A percentile compares a stretch with the other conserved stretches of the same genome.
Evolutionary conservation across 768 basidiomycete species (phyloP).

Genomic region (Lactarius vividus): DNA sequence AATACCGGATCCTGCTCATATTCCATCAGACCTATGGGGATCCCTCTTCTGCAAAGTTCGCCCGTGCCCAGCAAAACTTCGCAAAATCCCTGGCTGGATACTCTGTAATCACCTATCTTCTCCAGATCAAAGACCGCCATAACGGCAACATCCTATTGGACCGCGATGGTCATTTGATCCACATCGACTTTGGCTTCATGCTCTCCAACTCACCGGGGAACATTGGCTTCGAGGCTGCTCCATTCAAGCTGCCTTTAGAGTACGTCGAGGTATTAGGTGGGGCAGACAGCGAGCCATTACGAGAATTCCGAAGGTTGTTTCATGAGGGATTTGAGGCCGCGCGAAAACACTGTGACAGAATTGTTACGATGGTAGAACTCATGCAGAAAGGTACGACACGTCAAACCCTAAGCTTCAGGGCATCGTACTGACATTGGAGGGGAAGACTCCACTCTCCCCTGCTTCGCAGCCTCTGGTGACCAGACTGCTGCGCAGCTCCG

Average conservation of each 20-base stretch:
- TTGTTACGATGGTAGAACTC: conserved; percentile 91
- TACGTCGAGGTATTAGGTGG: conserved; percentile 97
- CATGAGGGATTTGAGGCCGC: conserved; percentile 92
- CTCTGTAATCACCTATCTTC: conserved; percentile 91
- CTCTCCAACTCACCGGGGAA: conserved; percentile 95
- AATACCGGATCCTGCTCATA: background rate
- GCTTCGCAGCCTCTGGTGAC: conserved; percentile 87
- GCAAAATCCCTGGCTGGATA: conserved; percentile 96
- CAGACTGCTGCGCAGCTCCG: conserved; percentile 85
- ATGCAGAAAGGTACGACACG: conserved; percentile 92
- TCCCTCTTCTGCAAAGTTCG: conserved; percentile 81
- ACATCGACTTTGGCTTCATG: conserved; percentile 99
- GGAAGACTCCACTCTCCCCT: conserved; percentile 83
- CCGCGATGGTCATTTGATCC: conserved; percentile 89
- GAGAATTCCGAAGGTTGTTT: conserved; percentile 85
- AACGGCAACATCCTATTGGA: conserved; percentile 98
- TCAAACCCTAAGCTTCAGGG: background rate
- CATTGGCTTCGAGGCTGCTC: conserved; percentile 98
- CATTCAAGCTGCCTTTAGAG: conserved; percentile 93
- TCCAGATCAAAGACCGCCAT: conserved; percentile 98
- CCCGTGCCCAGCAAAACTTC: conserved; percentile 90
- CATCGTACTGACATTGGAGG: conserved; percentile 18
- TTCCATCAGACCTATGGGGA: conserved; percentile 78
- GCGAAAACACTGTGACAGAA: conserved; percentile 93
- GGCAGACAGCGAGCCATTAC: conserved; percentile 65